A percentile compares a stretch with the other conserved stretches of the same genome.
Conservation (phyloP, 176 grass and related monocot species). For the Avena insularis region DNA sequence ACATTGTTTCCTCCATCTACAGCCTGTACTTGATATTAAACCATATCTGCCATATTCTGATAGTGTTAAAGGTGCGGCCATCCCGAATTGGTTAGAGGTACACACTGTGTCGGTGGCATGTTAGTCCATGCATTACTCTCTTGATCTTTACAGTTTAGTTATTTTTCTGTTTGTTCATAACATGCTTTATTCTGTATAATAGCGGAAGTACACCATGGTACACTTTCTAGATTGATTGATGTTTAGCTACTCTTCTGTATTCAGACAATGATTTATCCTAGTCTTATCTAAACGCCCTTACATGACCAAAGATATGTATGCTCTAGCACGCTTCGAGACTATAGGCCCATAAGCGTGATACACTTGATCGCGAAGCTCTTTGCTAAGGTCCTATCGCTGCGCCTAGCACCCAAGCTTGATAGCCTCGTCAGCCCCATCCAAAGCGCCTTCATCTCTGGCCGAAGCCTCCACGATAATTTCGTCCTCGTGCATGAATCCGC, state of each 20-base stretch:
- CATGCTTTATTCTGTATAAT: not conserved
- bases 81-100: slow-evolving; percentile 86
- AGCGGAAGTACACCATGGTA: not conserved
- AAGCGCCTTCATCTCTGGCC: too few relatives aligned
- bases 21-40: slow-evolving; percentile 98
- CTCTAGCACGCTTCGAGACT: not conserved
- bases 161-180: slow-evolving; percentile 5
- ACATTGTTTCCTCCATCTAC: slow-evolving; percentile 51
- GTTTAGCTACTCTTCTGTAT: not conserved
- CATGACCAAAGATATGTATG: slow-evolving; percentile 14
- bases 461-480: too few relatives aligned
- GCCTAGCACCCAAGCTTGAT: too few relatives aligned
- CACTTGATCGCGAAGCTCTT: too few relatives aligned
- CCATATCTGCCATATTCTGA: slow-evolving; percentile 97
- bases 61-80: slow-evolving; percentile 54
- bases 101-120: not conserved
- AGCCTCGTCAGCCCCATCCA: too few relatives aligned
- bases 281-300: not conserved
- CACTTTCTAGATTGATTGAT: not conserved
- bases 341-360: too few relatives aligned
- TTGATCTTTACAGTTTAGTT: slow-evolving; percentile 10
- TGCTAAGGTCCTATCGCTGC: too few relatives aligned
- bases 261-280: not conserved
- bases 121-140: not conserved
- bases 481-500: too few relatives aligned